A percentile compares a stretch with the other conserved stretches of the same genome.
These are phyloP conservation scores for Neonectria ditissima DNA, from an alignment of 2,329 filamentous ascomycete species.

Conservation along the genomic window DNA sequence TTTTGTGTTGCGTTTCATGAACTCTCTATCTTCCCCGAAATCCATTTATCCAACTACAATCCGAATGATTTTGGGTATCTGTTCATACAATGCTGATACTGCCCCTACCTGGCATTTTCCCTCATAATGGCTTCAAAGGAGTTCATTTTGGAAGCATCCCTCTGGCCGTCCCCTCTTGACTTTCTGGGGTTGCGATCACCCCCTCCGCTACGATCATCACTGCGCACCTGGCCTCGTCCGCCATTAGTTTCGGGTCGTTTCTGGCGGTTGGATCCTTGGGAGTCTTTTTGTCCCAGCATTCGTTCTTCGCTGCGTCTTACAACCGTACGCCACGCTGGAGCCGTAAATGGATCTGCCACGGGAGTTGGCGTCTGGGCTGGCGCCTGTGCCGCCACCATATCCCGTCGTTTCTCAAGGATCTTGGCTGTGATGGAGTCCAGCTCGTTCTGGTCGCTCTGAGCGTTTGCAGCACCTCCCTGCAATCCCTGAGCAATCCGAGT, in stretches of 20 bases:
- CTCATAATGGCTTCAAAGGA: not conserved
- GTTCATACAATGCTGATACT: conserved; percentile 16
- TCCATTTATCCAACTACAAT: not conserved
- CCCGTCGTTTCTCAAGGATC: not conserved
- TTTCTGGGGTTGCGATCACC: not conserved
- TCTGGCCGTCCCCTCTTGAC: too few species aligned
- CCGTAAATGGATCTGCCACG: not conserved
- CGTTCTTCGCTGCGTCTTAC: not conserved
- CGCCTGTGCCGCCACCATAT: not conserved
- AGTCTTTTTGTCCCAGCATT: not conserved
- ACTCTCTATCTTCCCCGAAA: not conserved
- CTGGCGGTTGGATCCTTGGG: not conserved
- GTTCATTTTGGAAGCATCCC: not conserved
- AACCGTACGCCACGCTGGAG: not conserved
- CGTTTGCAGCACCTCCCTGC: not conserved
- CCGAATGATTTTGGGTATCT: conserved; percentile 2
- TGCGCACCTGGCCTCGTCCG: not conserved
- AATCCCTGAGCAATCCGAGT: conserved; percentile 1
- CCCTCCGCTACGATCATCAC: not conserved
- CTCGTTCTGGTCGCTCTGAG: not conserved
- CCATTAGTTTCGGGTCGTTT: not conserved
- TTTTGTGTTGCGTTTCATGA: conserved; percentile 10
- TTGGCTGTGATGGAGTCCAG: not conserved
- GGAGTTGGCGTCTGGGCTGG: not conserved
- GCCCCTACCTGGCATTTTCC: not conserved